A percentile compares a stretch with the other conserved stretches of the same genome.
Evolutionary conservation across 2,329 filamentous ascomycete species (phyloP).

Genomic region (Cordyceps javanica): DNA sequence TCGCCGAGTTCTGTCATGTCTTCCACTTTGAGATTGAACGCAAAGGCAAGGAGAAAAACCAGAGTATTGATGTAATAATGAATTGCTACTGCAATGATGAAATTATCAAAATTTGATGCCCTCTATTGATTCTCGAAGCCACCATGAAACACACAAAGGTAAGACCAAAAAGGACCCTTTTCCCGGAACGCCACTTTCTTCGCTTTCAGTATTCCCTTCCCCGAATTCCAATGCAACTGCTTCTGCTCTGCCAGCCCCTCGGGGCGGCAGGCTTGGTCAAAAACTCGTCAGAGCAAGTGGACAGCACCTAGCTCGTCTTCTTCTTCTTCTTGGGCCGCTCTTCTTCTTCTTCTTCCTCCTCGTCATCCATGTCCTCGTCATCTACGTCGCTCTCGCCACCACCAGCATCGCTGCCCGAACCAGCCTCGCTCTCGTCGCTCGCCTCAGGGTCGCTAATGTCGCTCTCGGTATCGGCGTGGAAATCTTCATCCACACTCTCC

Average conservation of each 20-base stretch:
- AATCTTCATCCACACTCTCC: conserved; percentile 94
- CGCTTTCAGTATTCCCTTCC: not conserved
- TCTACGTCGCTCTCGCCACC: conserved; percentile 40
- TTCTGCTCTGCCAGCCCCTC: not conserved
- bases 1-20: not conserved
- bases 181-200: conserved; percentile 1
- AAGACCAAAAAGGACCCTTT: not conserved
- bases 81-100: not conserved
- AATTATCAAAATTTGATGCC: not conserved
- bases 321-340: conserved; percentile 47
- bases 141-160: not conserved
- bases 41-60: no score
- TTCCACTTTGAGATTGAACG: no score
- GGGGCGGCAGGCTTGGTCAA: not conserved
- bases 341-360: conserved; percentile 39
- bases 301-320: conserved; percentile 27
- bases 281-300: not conserved
- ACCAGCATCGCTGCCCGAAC: conserved; percentile 49
- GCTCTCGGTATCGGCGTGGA: conserved; percentile 83
- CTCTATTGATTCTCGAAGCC: not conserved
- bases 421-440: conserved; percentile 62
- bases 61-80: no score
- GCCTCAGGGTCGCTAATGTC: conserved; percentile 97
- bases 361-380: conserved; percentile 38
- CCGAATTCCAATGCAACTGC: not conserved